Evolutionary conservation across 805 yeast species (phyloP), one percentile per base, ranked within the genome.

Genomic region (Candida sonorensis): DNA sequence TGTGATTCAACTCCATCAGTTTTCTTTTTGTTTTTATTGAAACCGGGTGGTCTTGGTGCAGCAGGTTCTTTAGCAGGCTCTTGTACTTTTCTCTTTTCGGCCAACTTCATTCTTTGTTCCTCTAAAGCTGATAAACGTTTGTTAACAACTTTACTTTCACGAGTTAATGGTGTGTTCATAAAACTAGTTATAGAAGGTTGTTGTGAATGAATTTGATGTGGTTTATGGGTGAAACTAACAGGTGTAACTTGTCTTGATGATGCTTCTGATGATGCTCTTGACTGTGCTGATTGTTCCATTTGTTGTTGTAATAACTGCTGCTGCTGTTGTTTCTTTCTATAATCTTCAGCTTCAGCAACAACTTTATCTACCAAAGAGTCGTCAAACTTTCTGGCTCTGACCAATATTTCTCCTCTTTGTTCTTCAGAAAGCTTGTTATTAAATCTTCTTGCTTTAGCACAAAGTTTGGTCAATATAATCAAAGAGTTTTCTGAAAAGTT

Each of bases 381-480:
- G 46, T 82, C 75, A 38, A 79, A 68, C 17, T 59, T 61, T 36
- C 75, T 64, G 0, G 85, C 86, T 40, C 74, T 70, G 1, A 72
- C 59, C 23, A 86, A 51, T 22, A 88, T 70, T 30, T 76, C 79
- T 15, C 66, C 60, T 5, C 81, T 62, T 49, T 87, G 95, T 26
- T 73, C 72, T 17, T 69, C 76, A 1, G 77, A 68, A 27, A 90
- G 61, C 50, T 77, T 83, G 50, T 79, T 86, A 37, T 80, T 80
- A 51, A 68, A 79, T 41, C 67, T 74, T 43, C 74, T 77, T 0
- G 85, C 79, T 38, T 70, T 75, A 2, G 76, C 64, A 23, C 81
- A 87, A 46, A 77, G 75, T 35, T 69, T 73, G 0, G 81, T 77
- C 27, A 71, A 54, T 15, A 67, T 67, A 10, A 79, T 64, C 29